Conservation (phyloP, 306 rosid species). For the Calophaca sinica region DNA sequence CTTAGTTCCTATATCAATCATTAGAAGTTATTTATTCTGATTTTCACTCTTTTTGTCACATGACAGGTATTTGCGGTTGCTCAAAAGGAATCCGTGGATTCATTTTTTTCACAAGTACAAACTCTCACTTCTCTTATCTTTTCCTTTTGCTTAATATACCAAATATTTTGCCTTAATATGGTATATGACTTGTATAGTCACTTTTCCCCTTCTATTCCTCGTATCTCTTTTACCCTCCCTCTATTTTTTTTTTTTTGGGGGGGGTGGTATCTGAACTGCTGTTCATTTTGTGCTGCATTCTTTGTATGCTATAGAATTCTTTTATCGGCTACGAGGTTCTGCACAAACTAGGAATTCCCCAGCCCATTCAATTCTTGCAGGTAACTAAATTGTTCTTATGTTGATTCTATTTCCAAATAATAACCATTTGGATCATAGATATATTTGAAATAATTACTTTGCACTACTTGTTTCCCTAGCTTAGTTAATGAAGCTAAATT, state of each 20-base stretch:
- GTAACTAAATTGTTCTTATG: constrained; percentile 66
- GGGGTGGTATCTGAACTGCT: constrained; percentile 18
- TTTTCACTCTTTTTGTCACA: constrained; percentile 41
- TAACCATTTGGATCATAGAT: constrained; percentile 36
- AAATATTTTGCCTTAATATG: constrained; percentile 27
- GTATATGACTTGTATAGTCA: not conserved
- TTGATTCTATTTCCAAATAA: constrained; percentile 36
- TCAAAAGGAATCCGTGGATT: constrained; percentile 85
- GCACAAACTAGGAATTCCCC: constrained; percentile 91
- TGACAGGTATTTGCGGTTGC: constrained; percentile 90
- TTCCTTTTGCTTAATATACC: constrained; percentile 34
- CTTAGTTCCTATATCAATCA: constrained; percentile 23
- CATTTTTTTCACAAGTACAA: constrained; percentile 93
- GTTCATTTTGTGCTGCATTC: constrained; percentile 17
- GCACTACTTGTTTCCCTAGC: constrained; percentile 35
- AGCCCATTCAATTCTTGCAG: constrained; percentile 95
- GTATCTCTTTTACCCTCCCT: not conserved
- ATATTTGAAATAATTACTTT: constrained; percentile 36
- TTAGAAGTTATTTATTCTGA: constrained; percentile 23
- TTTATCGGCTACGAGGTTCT: constrained; percentile 79
- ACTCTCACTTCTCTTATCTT: constrained; percentile 27
- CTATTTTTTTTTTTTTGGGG: not conserved
- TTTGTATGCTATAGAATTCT: constrained; percentile 76
- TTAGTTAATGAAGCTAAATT: constrained; percentile 57
- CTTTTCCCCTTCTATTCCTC: constrained; percentile 18